Base-by-base conservation (phyloP, 805 yeast genomes). In the Candida koratica region DNA sequence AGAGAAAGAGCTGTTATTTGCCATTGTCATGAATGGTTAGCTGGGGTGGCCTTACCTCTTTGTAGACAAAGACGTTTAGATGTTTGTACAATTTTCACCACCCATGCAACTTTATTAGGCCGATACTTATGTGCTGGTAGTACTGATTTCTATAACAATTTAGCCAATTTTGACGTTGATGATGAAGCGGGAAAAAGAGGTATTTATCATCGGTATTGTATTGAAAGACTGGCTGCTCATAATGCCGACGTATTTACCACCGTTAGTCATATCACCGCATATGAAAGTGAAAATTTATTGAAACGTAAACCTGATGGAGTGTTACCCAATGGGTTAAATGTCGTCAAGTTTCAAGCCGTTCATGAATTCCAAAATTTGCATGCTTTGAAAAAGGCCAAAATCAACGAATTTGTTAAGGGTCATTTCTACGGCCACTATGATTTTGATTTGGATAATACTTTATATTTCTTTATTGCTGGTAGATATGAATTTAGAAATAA, bases 111-210 rank as follows among this genome's bases (percentile, higher is more conserved):
- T 8, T 68, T 90, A 44, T 72, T 93, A 46, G 98, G 98, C 27
- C 78, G 98, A 49, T 90, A 90, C 58, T 64, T 90, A 44, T 90
- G 97, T 69, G 97, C 97, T 5, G 97, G 97, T 19, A 81, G 89
- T 25, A 94, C 88, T 28, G 98, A 90, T 60, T 93, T 90, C 56
- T 90, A 90, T 70, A 90, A 90, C 66, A 88, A 89, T 56, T 71
- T 90, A 53, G 83, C 83, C 43, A 64, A 74, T 46, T 89, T 93
- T 55, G 97, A 90, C 52, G 97, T 90, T 33, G 98, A 90, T 60
- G 88, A 90, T 22, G 98, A 90, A 63, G 97, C 97, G 9, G 98
- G 98, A 14, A 89, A 87, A 62, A 73, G 97, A 49, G 98, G 98
- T 37, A 90, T 90, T 50, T 90, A 90, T 63, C 98, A 90, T 60